Base-by-base conservation (phyloP, 1,284 basidiomycete species). In the Wolfiporia cocos region DNA sequence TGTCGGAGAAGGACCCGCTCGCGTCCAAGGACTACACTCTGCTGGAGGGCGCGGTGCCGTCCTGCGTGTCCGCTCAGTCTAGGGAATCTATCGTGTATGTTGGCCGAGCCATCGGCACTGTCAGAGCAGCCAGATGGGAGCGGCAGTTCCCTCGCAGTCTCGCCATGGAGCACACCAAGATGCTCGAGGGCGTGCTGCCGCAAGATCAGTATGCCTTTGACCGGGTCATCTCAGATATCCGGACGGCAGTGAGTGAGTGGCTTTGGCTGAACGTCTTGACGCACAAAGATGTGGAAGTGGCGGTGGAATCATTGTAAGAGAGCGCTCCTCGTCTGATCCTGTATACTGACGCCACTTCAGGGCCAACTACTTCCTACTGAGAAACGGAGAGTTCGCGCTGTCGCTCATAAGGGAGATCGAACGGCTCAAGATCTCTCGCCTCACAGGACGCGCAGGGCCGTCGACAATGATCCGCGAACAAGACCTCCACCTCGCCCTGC, bases 261-360 rank as follows among this genome's bases (percentile, higher is more conserved):
- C 69, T 95, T 2, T 95, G 92, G 90, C 66, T 80, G 23, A 90
- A 92, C 54, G 84, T 95, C 23, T 69, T 95, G 41, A 94, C 90
- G 1, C 78, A 77, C 52, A 76, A 78, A 49, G 86, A 92, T 50
- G 86, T 94, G 0, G 80, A 86, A 47, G 82, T 81, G 19, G 79
- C 86, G 0, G 74, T 90, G 10, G 74, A 86, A 44, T 78, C 79
- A 4, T 62, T 90, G 81, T 85, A 52, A 63, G 82, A n/a, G n/a
- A n/a, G n/a, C n/a, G n/a, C n/a, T n/a, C n/a, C n/a, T 64, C 21
- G 22, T 28, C 7, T 28, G 43, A 34, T 34, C 7, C 14, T 28
- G 9, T 35, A 2, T 30, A 15, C 24, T 34, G 9, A 5, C 30
- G 10, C 39, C 22, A 34, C 39, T 30, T 10, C 14, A 83, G 81